Evolutionary conservation across 2,329 filamentous ascomycete species (phyloP), one percentile per base, ranked within the genome.

Genomic region (Fonsecaea nubica): DNA sequence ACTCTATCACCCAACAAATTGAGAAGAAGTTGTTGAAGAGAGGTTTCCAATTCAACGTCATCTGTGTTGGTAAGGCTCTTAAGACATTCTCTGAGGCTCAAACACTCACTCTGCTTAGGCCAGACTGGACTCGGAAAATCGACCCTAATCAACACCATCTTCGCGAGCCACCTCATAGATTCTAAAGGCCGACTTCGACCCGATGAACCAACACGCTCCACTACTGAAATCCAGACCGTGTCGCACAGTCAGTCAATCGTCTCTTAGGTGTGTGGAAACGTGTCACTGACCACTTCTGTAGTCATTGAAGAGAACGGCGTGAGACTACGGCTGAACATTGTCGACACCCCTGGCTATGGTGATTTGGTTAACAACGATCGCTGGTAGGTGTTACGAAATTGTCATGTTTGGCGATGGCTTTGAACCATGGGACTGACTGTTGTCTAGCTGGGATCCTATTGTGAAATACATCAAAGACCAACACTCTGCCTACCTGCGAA

Each of bases 381-480:
- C 87, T 99, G 95, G 83, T 85, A 79, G 72, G 73, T 60, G 18
- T 42, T 25, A 10, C 48, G 25, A 15, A 50, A 12, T 18, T 25
- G 21, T 50, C 9, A 18, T 21, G 3, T 5, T 50, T 48, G 10
- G 18, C 63, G 38, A 48, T n/a, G 25, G 8, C 18, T 32, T 8
- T 9, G 9, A 62, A 45, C 56, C 18, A 21, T 50, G 52, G 45
- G 67, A 71, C 76, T 73, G 59, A 67, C 57, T 62, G 42, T 57
- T 56, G 18, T 71, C 32, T 45, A 85, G 83, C 89, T 99, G 95
- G 95, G 95, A 99, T 79, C 95, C 95, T 71, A 99, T 99, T 80
- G 94, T 99, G 86, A 99, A 99, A 86, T 99, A 99, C 84, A 99
- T 99, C 87, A 99, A 99, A 87, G 95, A 99, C 83, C 95, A 99